Percentiles rank a stretch among this genome's conserved stretches.
Conservation (phyloP, 1,284 basidiomycete genomes). For the Cryptococcus sp. region DNA sequence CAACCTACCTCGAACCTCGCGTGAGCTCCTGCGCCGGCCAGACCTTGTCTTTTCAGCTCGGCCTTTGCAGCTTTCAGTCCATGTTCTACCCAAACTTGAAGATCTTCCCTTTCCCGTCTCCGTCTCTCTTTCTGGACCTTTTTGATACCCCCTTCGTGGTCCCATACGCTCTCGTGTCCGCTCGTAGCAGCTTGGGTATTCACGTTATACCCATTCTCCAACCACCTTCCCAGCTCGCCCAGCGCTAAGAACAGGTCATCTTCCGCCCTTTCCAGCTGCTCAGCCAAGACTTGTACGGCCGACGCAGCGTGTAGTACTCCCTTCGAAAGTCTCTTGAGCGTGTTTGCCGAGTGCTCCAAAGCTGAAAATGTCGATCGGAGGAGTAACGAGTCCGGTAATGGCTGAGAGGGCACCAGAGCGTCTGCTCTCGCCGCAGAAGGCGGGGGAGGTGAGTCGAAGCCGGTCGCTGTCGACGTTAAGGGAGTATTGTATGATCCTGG, state of each 20-base stretch:
- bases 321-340: constrained; percentile 47
- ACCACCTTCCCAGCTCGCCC: constrained; percentile 44
- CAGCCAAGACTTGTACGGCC: constrained; percentile 35
- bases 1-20: constrained; percentile 46
- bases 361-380: constrained; percentile 48
- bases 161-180: constrained; percentile 21
- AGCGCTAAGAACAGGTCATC: constrained; percentile 43
- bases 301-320: constrained; percentile 33
- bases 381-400: constrained; percentile 46
- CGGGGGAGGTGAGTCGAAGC: background rate
- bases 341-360: constrained; percentile 43
- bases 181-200: constrained; percentile 4
- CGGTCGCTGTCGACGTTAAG: too few relatives aligned
- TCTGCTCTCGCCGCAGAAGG: background rate
- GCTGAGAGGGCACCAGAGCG: constrained; percentile 34
- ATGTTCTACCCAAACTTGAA: constrained; percentile 43
- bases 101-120: constrained; percentile 37
- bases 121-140: constrained; percentile 38
- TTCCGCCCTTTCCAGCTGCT: constrained; percentile 49
- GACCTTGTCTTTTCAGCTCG: constrained; percentile 48
- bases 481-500: background rate
- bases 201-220: constrained; percentile 43
- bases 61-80: constrained; percentile 37
- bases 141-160: constrained; percentile 29
- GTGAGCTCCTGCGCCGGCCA: constrained; percentile 44